Conservation (phyloP, 2,329 filamentous ascomycete species). For the Pseudogymnoascus sp. region DNA sequence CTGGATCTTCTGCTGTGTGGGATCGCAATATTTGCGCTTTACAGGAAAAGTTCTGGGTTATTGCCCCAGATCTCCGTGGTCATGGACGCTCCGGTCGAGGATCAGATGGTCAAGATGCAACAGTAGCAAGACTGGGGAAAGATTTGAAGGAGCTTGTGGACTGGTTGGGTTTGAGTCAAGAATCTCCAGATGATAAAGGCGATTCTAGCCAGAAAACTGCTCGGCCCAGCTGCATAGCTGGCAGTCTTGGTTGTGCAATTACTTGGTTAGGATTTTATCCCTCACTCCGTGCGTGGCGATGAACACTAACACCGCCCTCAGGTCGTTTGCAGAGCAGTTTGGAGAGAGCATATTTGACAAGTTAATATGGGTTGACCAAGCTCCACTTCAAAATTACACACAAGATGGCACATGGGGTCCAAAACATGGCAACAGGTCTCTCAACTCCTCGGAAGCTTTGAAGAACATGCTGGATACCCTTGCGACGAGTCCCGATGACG, state of each 20-base stretch:
- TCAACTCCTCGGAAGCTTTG: conserved; percentile 23
- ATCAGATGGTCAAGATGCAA: conserved; percentile 22
- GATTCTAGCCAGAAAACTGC: neutral
- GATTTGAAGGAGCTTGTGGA: conserved; percentile 23
- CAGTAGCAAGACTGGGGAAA: conserved; percentile 24
- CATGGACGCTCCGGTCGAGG: conserved; percentile 24
- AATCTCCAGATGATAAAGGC: neutral
- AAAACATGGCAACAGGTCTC: conserved; percentile 24
- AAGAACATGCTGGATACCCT: conserved; percentile 22
- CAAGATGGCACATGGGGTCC: conserved; percentile 22
- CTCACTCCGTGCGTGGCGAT: neutral
- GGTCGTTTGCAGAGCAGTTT: conserved; percentile 27
- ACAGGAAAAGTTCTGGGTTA: conserved; percentile 19
- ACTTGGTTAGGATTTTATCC: conserved; percentile 19
- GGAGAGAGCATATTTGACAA: conserved; percentile 21
- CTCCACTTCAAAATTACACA: conserved; percentile 24
- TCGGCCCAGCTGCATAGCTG: conserved; percentile 21
- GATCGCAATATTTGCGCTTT: conserved; percentile 24
- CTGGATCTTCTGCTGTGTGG: conserved; percentile 26
- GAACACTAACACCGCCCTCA: conserved; percentile 3
- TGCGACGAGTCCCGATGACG: conserved; percentile 17
- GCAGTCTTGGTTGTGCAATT: conserved; percentile 26
- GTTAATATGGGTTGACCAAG: conserved; percentile 27
- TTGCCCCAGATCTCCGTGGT: conserved; percentile 25
- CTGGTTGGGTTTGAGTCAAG: conserved; percentile 11